Evolutionary conservation across 1,284 basidiomycete genomes (phyloP).

Genomic region (Pseudozyma sp.): DNA sequence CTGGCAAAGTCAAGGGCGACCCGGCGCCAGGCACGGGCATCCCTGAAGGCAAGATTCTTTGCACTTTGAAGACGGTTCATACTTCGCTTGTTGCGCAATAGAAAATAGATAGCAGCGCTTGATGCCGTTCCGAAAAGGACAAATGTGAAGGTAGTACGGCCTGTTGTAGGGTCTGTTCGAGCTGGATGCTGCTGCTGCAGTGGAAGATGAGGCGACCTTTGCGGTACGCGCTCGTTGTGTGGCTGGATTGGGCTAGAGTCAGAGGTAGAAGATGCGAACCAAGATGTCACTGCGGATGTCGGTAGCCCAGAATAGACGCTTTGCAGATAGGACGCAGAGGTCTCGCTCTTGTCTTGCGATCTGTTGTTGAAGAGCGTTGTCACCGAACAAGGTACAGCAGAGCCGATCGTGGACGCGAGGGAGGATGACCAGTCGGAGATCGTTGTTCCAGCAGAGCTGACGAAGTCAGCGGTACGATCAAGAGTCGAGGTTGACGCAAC

Average conservation of each 20-base stretch:
- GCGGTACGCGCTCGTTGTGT: not conserved
- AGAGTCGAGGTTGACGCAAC: not conserved
- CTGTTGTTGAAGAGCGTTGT: not conserved
- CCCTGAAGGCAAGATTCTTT: conserved; percentile 34
- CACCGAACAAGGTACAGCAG: conserved; percentile 6
- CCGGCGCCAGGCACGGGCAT: conserved; percentile 48
- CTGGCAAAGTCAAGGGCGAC: conserved; percentile 46
- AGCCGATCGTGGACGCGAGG: conserved; percentile 3
- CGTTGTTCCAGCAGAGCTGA: not conserved
- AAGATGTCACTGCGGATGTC: conserved; percentile 10
- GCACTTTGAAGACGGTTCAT: conserved; percentile 47
- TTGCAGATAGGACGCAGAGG: not conserved
- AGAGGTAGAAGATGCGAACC: conserved; percentile 14
- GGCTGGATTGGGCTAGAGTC: not conserved
- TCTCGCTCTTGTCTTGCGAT: not conserved
- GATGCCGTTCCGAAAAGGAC: conserved; percentile 42
- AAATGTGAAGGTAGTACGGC: conserved; percentile 45
- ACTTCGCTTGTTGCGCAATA: conserved; percentile 24
- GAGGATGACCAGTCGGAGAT: conserved; percentile 14
- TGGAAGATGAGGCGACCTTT: not conserved
- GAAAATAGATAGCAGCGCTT: conserved; percentile 22
- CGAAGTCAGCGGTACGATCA: not conserved
- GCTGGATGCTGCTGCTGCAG: not conserved
- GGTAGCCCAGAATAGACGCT: not conserved
- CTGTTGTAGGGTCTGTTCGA: not conserved